Base-by-base conservation (phyloP, 1,284 basidiomycete species). In the Ustilago esculenta region DNA sequence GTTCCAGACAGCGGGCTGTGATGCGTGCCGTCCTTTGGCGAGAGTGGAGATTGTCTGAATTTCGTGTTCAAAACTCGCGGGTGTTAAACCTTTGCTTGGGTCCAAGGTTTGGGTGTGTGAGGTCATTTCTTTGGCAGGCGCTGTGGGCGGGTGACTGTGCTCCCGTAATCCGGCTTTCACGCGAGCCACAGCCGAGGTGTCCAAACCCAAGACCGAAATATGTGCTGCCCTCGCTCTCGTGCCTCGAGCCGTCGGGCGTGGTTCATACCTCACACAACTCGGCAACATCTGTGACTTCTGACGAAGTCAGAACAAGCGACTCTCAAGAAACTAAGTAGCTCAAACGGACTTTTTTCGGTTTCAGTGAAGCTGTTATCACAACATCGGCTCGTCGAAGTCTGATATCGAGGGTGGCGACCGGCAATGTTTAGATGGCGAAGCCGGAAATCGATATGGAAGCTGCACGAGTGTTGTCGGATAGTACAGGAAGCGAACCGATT, bases 111-210 rank as follows among this genome's bases (percentile, higher is more conserved):
- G 18, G 24, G 25, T 25, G n/a, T 17, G 42, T 48, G 49, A 59
- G 39, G 43, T 59, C 50, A 59, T 43, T 34, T 42, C 23, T 42
- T 55, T 33, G 44, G 42, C 44, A 46, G 36, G 45, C 35, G 33
- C 39, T 20, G 18, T 11, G 17, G 27, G 30, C 35, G 15, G 10
- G 20, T 30, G 23, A 24, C 25, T 4, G 12, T 37, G 61, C 44
- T 54, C 4, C 35, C 39, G 49, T 64, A 64, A 57, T 46, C 54
- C 49, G 54, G 50, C 50, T 65, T 58, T 65, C 61, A 65, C 61
- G 54, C 61, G 55, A 57, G 35, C 39, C 40, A 4, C 37, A 57
- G 41, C 44, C 50, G 55, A 64, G 60, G 37, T 50, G 52, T 55
- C 49, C 21, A 41, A 40, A 30, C 29, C 24, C 27, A 21, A 30